These are phyloP conservation scores for Leishmania arabica DNA, from an alignment of 208 protist genomes.

Conservation along the genomic window DNA sequence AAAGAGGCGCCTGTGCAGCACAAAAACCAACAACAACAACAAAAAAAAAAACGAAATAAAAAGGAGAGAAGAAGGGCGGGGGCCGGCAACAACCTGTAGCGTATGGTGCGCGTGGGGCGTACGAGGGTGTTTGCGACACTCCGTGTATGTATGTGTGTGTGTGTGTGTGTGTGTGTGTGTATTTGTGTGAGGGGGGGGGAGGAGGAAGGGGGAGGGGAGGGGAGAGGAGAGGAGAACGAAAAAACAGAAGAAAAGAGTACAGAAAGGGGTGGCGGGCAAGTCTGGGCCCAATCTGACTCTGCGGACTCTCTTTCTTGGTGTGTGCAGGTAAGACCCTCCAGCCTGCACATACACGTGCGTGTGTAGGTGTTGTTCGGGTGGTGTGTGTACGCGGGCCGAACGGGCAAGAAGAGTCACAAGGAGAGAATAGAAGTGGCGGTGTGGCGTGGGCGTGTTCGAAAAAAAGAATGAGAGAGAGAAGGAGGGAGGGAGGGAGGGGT, in stretches of 20 bases:
- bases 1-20: neutral
- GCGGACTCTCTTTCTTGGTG: constrained; percentile 17
- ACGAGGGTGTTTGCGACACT: neutral
- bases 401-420: neutral
- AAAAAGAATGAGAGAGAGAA: neutral
- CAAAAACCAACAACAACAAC: neutral
- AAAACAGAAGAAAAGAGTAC: neutral
- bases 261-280: neutral
- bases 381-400: neutral
- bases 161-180: neutral
- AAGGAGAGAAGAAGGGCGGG: neutral
- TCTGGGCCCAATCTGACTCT: constrained; percentile 3
- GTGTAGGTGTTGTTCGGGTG: neutral
- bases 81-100: neutral
- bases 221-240: neutral
- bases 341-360: neutral
- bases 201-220: neutral
- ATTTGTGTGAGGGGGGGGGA: neutral
- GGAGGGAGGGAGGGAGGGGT: no score
- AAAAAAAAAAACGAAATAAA: neutral
- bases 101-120: neutral
- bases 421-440: neutral
- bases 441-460: neutral
- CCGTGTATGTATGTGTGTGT: neutral
- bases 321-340: constrained; percentile 8